Base-by-base conservation (phyloP, 345 rosid species). In the Sisymbrium irio region DNA sequence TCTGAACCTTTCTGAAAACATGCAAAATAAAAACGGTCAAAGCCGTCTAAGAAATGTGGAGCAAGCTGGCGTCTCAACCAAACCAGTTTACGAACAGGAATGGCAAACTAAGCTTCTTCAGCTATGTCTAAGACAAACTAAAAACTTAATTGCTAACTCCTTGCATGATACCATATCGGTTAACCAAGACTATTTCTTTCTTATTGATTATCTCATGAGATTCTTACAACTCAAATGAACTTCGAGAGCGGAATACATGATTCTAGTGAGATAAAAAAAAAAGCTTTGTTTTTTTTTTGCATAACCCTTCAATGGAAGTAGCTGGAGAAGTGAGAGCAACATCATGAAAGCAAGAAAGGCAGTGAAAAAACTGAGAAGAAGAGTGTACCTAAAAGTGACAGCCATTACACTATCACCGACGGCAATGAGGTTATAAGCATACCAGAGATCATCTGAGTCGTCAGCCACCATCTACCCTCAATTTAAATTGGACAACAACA, bases 401-500 rank as follows among this genome's bases (percentile, higher is more conserved):
- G 98, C 87, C 98, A 88, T 88, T 11, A 94, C 96, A 18, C 81
- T 56, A 79, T 94, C 97, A 17, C 93, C 93, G 5, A 71, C 62
- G 67, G 96, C 78, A 64, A 94, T 85, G 69, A 94, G 75, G 80
- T 94, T 94, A 72, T 94, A 91, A 75, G 84, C 96, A 53, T 81
- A 85, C 99, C 97, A 95, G 47, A 95, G 84, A 84, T 95, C 99
- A 70, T 92, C 99, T 0, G 97, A 77, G 81, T 95, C 97, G 19
- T 83, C 82, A 1, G 97, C 89, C 17, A 77, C 83, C 91, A 92
- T 83, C 99, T 94, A 82, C 65, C 27, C 44, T 58, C 55, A 60
- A 63, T 28, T 65, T 36, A 30, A 62, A 19, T 37, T 14, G 32
- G 30, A 27, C 3, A 54, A 7, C 11, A 35, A 35, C 58, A 46